A percentile compares a stretch with the other conserved stretches of the same genome.
Conservation (phyloP, 1,139 yeast genomes). For the Arxiozyma heterogenica region DNA sequence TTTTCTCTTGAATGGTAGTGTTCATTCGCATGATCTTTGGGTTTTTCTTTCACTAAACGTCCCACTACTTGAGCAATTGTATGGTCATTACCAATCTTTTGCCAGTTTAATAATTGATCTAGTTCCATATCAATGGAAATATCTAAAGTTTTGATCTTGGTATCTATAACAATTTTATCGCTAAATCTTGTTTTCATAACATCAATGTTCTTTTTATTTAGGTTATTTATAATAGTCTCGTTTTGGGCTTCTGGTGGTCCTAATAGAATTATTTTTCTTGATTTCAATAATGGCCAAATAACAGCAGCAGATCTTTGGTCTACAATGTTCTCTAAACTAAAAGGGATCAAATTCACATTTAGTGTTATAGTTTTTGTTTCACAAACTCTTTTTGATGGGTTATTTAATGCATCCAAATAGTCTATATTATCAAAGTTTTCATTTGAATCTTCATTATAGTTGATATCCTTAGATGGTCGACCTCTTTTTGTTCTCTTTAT, state of each 20-base stretch:
- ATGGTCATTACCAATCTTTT: conserved; percentile 69
- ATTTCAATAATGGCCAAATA: conserved; percentile 72
- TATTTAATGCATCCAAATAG: conserved; percentile 48
- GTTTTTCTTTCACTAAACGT: conserved; percentile 42
- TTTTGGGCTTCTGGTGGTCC: conserved; percentile 35
- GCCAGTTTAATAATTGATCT: conserved; percentile 68
- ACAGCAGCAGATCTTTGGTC: conserved; percentile 76
- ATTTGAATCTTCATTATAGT: conserved; percentile 19
- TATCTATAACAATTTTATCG: conserved; percentile 44
- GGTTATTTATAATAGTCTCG: conserved; percentile 13
- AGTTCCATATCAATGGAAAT: conserved; percentile 62
- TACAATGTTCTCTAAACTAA: conserved; percentile 79
- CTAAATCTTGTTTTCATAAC: conserved; percentile 35
- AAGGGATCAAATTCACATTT: conserved; percentile 64
- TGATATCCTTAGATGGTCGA: conserved; percentile 12
- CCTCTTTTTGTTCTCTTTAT: conserved; percentile 9
- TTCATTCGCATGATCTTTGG: conserved; percentile 10
- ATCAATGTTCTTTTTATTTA: conserved; percentile 30
- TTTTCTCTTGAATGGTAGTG: conserved; percentile 13
- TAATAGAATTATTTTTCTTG: conserved; percentile 57
- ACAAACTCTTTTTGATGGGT: conserved; percentile 44
- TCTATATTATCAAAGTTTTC: conserved; percentile 36
- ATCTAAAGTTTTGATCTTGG: conserved; percentile 58
- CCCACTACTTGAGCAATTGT: conserved; percentile 80
- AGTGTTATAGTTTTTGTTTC: conserved; percentile 38